These are phyloP conservation scores for Begonia peltatifolia DNA, from an alignment of 306 rosid genomes.

Conservation along the genomic window DNA sequence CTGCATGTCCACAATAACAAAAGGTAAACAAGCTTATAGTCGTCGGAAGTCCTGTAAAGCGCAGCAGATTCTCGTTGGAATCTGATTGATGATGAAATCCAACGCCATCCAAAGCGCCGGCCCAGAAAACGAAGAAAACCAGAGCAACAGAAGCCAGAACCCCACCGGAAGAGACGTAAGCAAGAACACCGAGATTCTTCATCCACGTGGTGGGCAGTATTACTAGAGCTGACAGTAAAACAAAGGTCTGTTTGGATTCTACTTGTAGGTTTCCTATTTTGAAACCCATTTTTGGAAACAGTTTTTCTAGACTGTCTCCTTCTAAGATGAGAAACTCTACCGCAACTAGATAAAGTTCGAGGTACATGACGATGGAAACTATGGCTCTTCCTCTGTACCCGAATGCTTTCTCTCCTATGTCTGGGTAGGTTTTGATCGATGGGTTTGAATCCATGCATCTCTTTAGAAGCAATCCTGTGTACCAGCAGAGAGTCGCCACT, in stretches of 20 bases:
- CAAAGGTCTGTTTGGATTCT: slow-evolving; percentile 27
- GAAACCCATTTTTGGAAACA: slow-evolving; percentile 34
- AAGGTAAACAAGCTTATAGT: slow-evolving; percentile 38
- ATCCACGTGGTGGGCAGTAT: slow-evolving; percentile 65
- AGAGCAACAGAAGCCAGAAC: slow-evolving; percentile 36
- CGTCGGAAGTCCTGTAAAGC: slow-evolving; percentile 27
- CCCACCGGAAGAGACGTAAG: slow-evolving; percentile 58
- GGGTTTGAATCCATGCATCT: slow-evolving; percentile 41
- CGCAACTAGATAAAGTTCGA: slow-evolving; percentile 34
- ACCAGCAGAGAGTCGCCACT: slow-evolving; percentile 41
- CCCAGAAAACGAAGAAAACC: slow-evolving; percentile 34
- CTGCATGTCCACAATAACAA: slow-evolving; percentile 45
- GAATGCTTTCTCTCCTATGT: slow-evolving; percentile 49
- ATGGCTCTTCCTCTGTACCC: slow-evolving; percentile 38
- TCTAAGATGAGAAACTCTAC: slow-evolving; percentile 51
- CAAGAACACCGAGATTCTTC: slow-evolving; percentile 31
- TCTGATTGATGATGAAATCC: slow-evolving; percentile 23
- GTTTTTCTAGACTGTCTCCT: slow-evolving; percentile 51
- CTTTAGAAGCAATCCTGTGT: slow-evolving; percentile 43
- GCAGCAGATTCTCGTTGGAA: slow-evolving; percentile 17
- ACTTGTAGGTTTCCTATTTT: slow-evolving; percentile 18
- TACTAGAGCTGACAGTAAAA: slow-evolving; percentile 28
- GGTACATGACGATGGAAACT: slow-evolving; percentile 29
- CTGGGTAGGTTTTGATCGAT: slow-evolving; percentile 31
- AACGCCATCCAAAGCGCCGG: slow-evolving; percentile 38